Evolutionary conservation across 345 rosid genomes (phyloP), one percentile per base, ranked within the genome.

Genomic region (Ceriops decandra): DNA sequence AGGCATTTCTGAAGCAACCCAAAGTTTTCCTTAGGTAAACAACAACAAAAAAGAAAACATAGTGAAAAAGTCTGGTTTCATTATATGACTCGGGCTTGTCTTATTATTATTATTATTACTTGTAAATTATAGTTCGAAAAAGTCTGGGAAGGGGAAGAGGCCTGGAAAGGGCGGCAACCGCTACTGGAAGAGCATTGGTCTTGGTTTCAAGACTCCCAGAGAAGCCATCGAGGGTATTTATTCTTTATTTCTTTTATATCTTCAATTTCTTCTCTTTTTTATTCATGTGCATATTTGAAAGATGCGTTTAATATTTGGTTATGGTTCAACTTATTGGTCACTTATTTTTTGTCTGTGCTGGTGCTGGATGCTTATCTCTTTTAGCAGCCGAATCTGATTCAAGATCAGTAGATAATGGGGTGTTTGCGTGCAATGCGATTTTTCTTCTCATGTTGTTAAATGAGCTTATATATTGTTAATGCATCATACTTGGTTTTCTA

Each of bases 111-210:
- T 24, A 24, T 24, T 24, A 0, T 24, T 24, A 24, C 26, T 24
- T 24, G 30, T 28, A 28, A 28, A 6, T 46, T 7, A 26, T 67
- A 92, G 97, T 83, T 88, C 97, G 26, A 86, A 89, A 85, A 90
- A 81, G 74, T 58, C 96, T 33, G 88, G 84, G 31, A 93, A 93
- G 71, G 98, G 97, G 52, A 92, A 86, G 82, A 86, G 97, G 64
- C 97, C 98, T n/a, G 97, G 98, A 2, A 93, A 93, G 79, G 96
- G 92, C 28, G 97, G 98, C 28, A 93, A 93, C 74, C 83, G 98
- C 19, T 93, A 79, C 80, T 87, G 83, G 82, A 93, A 93, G 87
- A 89, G 87, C 82, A 77, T 93, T 51, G 98, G 97, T 4, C 73
- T 93, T 73, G 91, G 97, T 4, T 93, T 93, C 78, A 93, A 93